Percentiles rank a stretch among this genome's conserved stretches.
phyloP scores from a whole-genome alignment of 2,329 filamentous ascomycete genomes.

The Alternaria ventricosa region DNA sequence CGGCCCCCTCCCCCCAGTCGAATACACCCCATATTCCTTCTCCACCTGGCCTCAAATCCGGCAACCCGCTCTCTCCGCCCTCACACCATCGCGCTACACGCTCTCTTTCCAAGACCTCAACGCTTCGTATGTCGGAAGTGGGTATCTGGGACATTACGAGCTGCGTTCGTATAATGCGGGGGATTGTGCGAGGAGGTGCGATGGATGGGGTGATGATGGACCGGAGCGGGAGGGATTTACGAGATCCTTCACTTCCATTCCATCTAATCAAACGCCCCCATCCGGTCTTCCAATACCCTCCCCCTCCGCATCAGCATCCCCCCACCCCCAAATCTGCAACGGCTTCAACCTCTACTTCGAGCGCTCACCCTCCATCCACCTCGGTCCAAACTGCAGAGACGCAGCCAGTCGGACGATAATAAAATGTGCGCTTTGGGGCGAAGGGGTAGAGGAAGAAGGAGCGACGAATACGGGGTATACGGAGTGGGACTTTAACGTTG shows the following conservation, averaged over 20 bases:
- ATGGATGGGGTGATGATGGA: not conserved
- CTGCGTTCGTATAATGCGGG: not conserved
- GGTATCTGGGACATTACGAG: conserved; percentile 5
- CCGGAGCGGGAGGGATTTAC: too few species aligned
- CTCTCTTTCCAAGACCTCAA: not conserved
- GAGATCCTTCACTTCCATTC: too few species aligned
- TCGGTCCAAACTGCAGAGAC: not conserved
- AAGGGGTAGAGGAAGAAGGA: not conserved
- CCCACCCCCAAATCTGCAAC: not conserved
- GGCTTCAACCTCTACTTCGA: conserved; percentile 15
- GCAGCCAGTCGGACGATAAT: conserved; percentile 2
- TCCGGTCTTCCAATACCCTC: too few species aligned
- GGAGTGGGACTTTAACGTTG: conserved; percentile 8
- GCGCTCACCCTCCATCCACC: conserved; percentile 1
- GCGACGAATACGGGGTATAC: conserved; percentile 2
- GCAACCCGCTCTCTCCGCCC: not conserved
- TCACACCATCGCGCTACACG: not conserved
- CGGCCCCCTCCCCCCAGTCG: not conserved
- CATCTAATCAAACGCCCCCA: too few species aligned
- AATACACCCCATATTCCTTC: not conserved
- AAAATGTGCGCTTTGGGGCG: conserved; percentile 12
- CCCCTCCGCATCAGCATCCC: too few species aligned
- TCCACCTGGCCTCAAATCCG: not conserved
- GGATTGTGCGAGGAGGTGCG: not conserved
- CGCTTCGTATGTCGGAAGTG: not conserved